These are phyloP conservation scores for Rhamnella rubrinervis DNA, from an alignment of 331 rosid genomes.

Conservation along the genomic window DNA sequence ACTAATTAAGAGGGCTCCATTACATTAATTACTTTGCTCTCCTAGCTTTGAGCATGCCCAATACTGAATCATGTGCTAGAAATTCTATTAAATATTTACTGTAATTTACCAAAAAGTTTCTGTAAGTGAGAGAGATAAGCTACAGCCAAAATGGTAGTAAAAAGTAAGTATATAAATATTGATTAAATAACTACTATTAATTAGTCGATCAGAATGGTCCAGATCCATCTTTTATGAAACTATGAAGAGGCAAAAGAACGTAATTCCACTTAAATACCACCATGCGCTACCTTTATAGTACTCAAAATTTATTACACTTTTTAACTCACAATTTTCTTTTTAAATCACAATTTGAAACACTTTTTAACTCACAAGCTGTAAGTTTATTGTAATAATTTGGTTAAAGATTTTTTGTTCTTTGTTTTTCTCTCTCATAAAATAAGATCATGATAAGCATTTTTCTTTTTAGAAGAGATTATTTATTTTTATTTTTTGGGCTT, in stretches of 20 bases:
- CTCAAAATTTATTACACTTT: neutral
- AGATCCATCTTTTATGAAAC: neutral
- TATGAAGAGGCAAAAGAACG: neutral
- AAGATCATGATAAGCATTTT: too few species aligned
- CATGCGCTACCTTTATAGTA: neutral
- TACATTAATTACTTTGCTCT: neutral
- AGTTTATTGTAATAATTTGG: too few species aligned
- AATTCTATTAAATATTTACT: constrained; percentile 9
- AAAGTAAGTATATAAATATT: neutral
- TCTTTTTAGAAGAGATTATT: too few species aligned
- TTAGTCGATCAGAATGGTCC: neutral
- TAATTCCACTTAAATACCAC: neutral
- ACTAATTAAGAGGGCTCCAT: neutral
- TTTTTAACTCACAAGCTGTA: too few species aligned
- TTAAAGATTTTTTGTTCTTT: too few species aligned
- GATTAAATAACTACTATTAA: constrained; percentile 4
- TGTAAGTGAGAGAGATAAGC: constrained; percentile 6
- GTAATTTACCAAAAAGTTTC: neutral
- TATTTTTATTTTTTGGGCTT: too few species aligned
- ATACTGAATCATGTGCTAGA: constrained; percentile 4
- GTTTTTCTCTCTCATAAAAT: too few species aligned
- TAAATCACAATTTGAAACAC: too few species aligned
- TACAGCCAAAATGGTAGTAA: constrained; percentile 10
- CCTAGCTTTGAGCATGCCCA: constrained; percentile 6
- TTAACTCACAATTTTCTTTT: too few species aligned